Evolutionary conservation across 106 monocot species (phyloP).

Genomic region (Acorus calamus): DNA sequence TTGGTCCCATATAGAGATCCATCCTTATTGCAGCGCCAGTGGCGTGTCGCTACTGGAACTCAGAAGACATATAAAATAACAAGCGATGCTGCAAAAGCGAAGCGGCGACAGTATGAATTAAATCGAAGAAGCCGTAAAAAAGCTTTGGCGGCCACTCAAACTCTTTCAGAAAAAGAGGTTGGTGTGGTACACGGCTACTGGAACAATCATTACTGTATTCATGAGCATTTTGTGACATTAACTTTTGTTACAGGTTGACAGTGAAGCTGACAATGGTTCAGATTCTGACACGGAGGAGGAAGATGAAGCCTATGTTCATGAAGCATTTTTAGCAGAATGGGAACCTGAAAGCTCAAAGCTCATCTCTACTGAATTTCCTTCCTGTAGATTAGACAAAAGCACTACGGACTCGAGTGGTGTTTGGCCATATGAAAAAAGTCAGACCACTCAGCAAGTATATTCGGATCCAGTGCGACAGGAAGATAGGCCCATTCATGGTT

Average conservation of each 20-base stretch:
- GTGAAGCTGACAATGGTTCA: constrained; percentile 35
- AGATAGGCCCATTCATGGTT: constrained; percentile 11
- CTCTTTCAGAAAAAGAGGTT: constrained; percentile 44
- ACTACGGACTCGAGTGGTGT: neutral
- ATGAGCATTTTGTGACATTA: neutral
- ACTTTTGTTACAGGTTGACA: neutral
- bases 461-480: constrained; percentile 8
- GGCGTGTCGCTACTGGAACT: constrained; percentile 78
- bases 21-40: constrained; percentile 69
- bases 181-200: neutral
- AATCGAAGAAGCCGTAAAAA: constrained; percentile 65
- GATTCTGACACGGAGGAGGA: constrained; percentile 36
- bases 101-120: constrained; percentile 73
- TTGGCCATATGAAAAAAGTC: constrained; percentile 12
- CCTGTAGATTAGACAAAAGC: constrained; percentile 12
- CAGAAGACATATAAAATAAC: constrained; percentile 72
- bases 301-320: constrained; percentile 86
- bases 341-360: constrained; percentile 27
- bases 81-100: constrained; percentile 46
- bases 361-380: constrained; percentile 5
- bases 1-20: constrained; percentile 91
- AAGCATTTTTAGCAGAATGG: constrained; percentile 74
- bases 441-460: constrained; percentile 1
- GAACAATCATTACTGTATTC: too few relatives aligned
- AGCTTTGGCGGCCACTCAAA: constrained; percentile 15